Evolutionary conservation across 768 basidiomycete species (phyloP).

Genomic region (Lactarius hatsudake): DNA sequence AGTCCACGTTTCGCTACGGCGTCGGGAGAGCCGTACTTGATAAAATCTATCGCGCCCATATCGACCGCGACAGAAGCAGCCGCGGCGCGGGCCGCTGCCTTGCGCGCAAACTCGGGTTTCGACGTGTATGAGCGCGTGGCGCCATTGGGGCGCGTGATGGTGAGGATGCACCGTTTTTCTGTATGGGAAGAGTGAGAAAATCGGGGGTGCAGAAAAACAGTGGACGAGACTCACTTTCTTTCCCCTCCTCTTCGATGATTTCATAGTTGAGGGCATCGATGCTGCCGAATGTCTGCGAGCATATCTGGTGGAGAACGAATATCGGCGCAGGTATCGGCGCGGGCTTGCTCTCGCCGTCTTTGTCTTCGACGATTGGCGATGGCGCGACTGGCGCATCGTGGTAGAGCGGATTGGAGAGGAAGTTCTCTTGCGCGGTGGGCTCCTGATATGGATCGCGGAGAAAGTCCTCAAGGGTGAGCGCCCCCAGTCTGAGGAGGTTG

Average conservation of each 20-base stretch:
- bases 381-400: conserved; percentile 13
- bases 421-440: conserved; percentile 6
- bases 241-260: conserved; percentile 26
- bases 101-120: conserved; percentile 41
- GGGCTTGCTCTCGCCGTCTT: conserved; percentile 7
- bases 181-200: conserved; percentile 1
- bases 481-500: conserved; percentile 24
- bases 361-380: conserved; percentile 4
- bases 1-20: conserved; percentile 37
- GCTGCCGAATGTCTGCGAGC: conserved; percentile 31
- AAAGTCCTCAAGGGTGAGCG: conserved; percentile 24
- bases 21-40: conserved; percentile 44
- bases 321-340: conserved; percentile 13
- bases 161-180: conserved; percentile 63
- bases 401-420: conserved; percentile 7
- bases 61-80: conserved; percentile 55
- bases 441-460: conserved; percentile 22
- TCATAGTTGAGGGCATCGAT: conserved; percentile 29
- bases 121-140: conserved; percentile 52
- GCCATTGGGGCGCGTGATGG: conserved; percentile 56
- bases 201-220: neutral
- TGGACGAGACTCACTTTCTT: conserved; percentile 16
- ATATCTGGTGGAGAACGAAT: conserved; percentile 29
- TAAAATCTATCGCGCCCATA: conserved; percentile 60
- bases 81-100: conserved; percentile 52